Base-by-base conservation (phyloP, 2,329 filamentous ascomycete species). In the Stagonosporopsis chrysanthemi region DNA sequence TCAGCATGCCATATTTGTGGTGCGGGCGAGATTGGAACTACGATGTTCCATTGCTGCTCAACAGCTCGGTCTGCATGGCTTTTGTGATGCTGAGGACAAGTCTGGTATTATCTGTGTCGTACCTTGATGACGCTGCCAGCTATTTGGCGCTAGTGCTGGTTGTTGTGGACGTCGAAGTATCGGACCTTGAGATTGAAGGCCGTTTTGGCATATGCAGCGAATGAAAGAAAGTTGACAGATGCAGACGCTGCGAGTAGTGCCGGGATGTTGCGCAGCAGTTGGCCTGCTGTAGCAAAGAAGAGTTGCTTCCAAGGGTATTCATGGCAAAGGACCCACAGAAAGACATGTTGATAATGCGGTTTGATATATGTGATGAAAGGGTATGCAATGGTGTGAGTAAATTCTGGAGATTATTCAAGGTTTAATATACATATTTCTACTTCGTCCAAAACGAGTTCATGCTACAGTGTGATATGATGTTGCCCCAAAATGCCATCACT, bases 271-370 rank as follows among this genome's bases (percentile, higher is more conserved):
- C 53, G 31, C 54, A 52, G 6, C 47, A 54, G 14, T 36, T 45
- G 8, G 56, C 45, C 33, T 57, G 51, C 24, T 63, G 56, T 26
- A 65, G 36, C 6, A 65, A 49, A 1, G 56, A 33, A 22, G 60
- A 65, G 33, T 65, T 63, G 29, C 54, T 61, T 24, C 58, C 62
- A 36, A 63, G 28, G 14, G 43, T 35, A 38, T 51, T 58, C 42
- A 65, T 45, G 3, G 58, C 62, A 28, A 52, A 58, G 4, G 60
- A 62, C 15, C 54, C 54, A 24, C 43, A 57, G 15, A 48, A 57
- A 48, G 54, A 57, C 54, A 57, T 57, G n/a, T 4, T 35, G 39
- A 43, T 17, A 19, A 22, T 28, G 29, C n/a, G 4, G 23, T 22
- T 3, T 40, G 17, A 31, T 12, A 11, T 6, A 22, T 15, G 11